phyloP scores from a whole-genome alignment of 768 basidiomycete genomes.

The Pholiota molesta region DNA sequence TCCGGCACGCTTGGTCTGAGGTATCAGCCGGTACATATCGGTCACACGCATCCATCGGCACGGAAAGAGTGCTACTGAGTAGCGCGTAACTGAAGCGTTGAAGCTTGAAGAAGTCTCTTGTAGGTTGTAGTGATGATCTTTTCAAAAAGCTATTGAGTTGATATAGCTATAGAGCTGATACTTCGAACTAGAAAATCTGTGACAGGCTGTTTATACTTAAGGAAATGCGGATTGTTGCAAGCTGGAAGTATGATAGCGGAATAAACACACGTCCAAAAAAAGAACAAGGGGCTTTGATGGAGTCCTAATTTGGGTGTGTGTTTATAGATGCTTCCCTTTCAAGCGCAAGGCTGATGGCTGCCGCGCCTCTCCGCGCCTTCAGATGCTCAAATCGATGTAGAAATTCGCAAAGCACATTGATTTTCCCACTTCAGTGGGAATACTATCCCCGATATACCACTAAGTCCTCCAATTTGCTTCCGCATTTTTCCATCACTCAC shows the following conservation, averaged over 20 bases:
- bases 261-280: conserved; percentile 17
- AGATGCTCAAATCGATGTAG: background rate
- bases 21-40: background rate
- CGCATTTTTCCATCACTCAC: background rate
- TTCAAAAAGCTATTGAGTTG: background rate
- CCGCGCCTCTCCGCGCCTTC: background rate
- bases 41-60: background rate
- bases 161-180: background rate
- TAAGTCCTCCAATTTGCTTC: background rate
- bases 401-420: background rate
- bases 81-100: background rate
- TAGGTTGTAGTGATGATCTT: background rate
- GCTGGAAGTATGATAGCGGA: background rate
- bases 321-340: conserved; percentile 11
- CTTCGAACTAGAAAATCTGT: background rate
- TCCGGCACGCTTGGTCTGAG: too few relatives aligned
- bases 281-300: conserved; percentile 14
- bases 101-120: background rate
- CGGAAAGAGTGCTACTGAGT: background rate
- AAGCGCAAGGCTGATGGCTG: background rate
- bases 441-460: background rate
- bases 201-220: background rate
- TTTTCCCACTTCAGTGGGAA: background rate
- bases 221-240: background rate
- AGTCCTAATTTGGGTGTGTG: conserved; percentile 21